Conservation (phyloP, 805 yeast species). For the Metschnikowia corniflorae region DNA sequence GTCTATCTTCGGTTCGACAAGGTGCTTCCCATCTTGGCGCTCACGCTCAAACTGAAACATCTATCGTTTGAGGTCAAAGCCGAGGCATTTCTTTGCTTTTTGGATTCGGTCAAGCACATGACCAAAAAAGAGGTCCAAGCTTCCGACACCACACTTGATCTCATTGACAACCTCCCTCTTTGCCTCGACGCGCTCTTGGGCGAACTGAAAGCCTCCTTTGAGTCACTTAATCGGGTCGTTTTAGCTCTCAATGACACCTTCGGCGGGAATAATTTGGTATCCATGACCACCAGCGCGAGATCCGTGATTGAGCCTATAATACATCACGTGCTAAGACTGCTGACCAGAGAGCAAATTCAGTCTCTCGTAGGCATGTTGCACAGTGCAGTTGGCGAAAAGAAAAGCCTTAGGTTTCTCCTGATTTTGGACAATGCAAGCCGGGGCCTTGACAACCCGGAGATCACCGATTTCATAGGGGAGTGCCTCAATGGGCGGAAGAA, state of each 20-base stretch:
- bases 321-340: slow-evolving; percentile 1
- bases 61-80: slow-evolving; percentile 25
- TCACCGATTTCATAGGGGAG: slow-evolving; percentile 17
- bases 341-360: slow-evolving; percentile 12
- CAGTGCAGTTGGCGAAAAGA: slow-evolving; percentile 19
- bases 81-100: slow-evolving; percentile 22
- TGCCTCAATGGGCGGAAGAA: slow-evolving; percentile 20
- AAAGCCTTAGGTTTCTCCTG: slow-evolving; percentile 18
- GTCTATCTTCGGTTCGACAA: slow-evolving; percentile 28
- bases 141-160: slow-evolving; percentile 30
- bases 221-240: slow-evolving; percentile 22
- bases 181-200: slow-evolving; percentile 23
- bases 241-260: slow-evolving; percentile 32
- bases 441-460: slow-evolving; percentile 6
- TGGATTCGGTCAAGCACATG: slow-evolving; percentile 23
- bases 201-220: slow-evolving; percentile 17
- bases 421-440: slow-evolving; percentile 15
- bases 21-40: slow-evolving; percentile 24
- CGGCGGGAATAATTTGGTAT: slow-evolving; percentile 24
- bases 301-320: slow-evolving; percentile 14
- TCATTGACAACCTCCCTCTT: slow-evolving; percentile 30
- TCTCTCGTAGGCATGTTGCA: slow-evolving; percentile 16
- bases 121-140: slow-evolving; percentile 30
- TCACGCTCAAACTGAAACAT: slow-evolving; percentile 24
- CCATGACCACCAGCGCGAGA: slow-evolving; percentile 5